Evolutionary conservation across 1,139 yeast species (phyloP), one percentile per base, ranked within the genome.

Genomic region (Candida glucosophila): DNA sequence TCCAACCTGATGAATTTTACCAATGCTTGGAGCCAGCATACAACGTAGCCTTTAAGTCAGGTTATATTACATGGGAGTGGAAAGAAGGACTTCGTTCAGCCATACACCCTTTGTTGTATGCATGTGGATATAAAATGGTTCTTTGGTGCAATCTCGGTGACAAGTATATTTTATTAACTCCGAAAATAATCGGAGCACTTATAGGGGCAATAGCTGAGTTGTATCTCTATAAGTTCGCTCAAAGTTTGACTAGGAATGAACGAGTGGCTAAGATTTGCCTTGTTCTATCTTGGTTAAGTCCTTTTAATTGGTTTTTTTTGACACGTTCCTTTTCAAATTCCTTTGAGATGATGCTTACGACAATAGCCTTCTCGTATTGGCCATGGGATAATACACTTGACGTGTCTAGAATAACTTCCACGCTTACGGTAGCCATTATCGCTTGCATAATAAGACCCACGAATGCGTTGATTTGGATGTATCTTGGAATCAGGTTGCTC

Each of bases 31-130:
- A 92, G 44, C 95, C 96, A 0, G 98, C 98, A 0, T 95, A 88
- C 49, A 35, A 46, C 7, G 55, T 65, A 15, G 78, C 77, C 0
- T 86, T 67, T 48, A 90, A 92, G 1, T 79, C 77, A 35, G 98
- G 98, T 0, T 74, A 76, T 41, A 47, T 76, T 24, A 86, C 98
- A 0, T 92, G 99, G 98, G 99, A 92, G 52, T 92, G 98, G 98
- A 46, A 58, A 18, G 60, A 67, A 26, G 77, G 75, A 2, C 55
- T 92, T 6, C 55, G 99, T 33, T 79, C 94, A 10, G 76, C 83
- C 20, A 53, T 81, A 0, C 92, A 86, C 42, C 97, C 98, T 0
- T 52, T 77, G 26, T 33, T 88, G 1, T 86, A 82, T 47, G 67
- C 73, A 2, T 31, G 44, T 2, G 68, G 59, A 1, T 65, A 63